Percentiles rank a stretch among this genome's conserved stretches.
These are phyloP conservation scores for Fraxinus xanthoxyloides DNA, from an alignment of 305 asterid genomes.

Conservation along the genomic window DNA sequence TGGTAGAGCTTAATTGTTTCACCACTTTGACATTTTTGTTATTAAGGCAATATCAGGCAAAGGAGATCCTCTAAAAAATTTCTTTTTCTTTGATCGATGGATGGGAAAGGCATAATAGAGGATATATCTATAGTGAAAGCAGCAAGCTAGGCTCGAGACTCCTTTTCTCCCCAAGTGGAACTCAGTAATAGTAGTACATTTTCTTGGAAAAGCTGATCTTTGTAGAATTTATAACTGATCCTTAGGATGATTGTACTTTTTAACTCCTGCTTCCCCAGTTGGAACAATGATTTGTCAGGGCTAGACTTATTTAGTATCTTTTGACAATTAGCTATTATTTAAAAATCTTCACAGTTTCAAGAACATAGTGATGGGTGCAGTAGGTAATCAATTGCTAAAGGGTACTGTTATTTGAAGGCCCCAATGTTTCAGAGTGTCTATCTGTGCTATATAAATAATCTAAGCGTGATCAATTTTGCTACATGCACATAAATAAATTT, in stretches of 20 bases:
- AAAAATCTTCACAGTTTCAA: background rate
- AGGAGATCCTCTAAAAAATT: slow-evolving; percentile 88
- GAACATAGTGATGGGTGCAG: background rate
- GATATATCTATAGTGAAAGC: slow-evolving; percentile 47
- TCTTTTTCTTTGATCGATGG: slow-evolving; percentile 80
- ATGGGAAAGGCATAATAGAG: slow-evolving; percentile 85
- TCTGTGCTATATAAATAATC: background rate
- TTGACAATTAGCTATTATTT: background rate
- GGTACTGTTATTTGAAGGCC: background rate
- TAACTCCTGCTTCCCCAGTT: background rate
- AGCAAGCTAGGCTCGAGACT: background rate
- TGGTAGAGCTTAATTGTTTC: background rate
- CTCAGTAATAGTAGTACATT: background rate
- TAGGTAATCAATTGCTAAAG: background rate
- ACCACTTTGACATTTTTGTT: slow-evolving; percentile 17
- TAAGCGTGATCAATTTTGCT: too few species aligned
- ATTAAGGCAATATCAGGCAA: slow-evolving; percentile 94
- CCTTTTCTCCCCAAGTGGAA: background rate
- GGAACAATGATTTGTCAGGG: background rate
- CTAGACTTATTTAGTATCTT: background rate
- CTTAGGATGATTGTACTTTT: background rate
- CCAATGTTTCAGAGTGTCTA: background rate
- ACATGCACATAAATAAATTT: background rate
- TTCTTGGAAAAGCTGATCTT: background rate
- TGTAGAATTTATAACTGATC: slow-evolving; percentile 1